phyloP scores from a whole-genome alignment of 805 yeast species.

The Sugiyamaella lignohabitans region DNA sequence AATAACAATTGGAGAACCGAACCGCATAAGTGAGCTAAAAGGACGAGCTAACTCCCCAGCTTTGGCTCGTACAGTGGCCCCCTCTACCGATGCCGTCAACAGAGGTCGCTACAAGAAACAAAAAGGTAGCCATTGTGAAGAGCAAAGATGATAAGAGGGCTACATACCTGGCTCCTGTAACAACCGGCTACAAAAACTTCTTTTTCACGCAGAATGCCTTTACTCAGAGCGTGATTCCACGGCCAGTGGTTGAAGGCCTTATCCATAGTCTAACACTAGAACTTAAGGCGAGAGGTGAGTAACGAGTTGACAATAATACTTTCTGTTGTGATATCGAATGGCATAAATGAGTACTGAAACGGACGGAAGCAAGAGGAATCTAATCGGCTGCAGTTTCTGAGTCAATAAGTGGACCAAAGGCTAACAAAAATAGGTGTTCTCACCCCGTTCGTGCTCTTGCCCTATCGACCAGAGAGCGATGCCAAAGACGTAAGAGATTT shows the following conservation, averaged over 20 bases:
- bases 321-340: no score
- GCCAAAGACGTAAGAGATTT: slow-evolving; percentile 47
- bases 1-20: neutral
- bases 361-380: no score
- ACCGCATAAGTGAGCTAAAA: neutral
- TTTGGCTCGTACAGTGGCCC: no score
- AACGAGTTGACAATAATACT: no score
- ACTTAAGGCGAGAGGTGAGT: slow-evolving; percentile 54
- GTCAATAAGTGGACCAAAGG: neutral
- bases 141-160: slow-evolving; percentile 1
- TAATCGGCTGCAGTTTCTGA: no score
- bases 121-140: neutral
- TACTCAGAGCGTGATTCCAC: slow-evolving; percentile 19
- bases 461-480: slow-evolving; percentile 65
- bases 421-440: slow-evolving; percentile 35
- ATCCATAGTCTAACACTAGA: slow-evolving; percentile 68
- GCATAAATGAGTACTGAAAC: no score
- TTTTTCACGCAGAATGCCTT: slow-evolving; percentile 23
- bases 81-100: neutral
- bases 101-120: neutral
- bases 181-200: slow-evolving; percentile 8
- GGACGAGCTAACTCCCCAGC: no score
- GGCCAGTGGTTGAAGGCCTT: slow-evolving; percentile 46
- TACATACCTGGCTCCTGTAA: neutral
- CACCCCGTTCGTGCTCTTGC: slow-evolving; percentile 67